phyloP scores from a whole-genome alignment of 2,329 filamentous ascomycete species.

The Colletotrichum musae region DNA sequence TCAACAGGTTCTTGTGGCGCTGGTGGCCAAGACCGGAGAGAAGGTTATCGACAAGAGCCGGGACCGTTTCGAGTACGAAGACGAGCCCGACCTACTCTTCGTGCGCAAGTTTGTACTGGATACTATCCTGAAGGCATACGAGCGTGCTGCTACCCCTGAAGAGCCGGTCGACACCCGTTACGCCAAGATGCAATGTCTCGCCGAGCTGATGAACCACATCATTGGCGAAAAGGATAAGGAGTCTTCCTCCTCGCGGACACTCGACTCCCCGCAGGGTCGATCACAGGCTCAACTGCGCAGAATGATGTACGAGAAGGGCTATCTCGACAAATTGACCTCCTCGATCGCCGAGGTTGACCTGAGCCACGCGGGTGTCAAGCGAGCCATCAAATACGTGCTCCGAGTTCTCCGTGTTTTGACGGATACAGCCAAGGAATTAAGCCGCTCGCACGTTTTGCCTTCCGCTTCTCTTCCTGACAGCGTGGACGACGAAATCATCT shows the following conservation, averaged over 20 bases:
- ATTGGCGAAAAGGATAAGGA: conserved; percentile 83
- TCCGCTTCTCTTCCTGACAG: conserved; percentile 74
- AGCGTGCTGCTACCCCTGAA: conserved; percentile 83
- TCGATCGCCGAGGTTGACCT: conserved; percentile 97
- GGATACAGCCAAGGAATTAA: conserved; percentile 87
- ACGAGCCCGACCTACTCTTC: conserved; percentile 88
- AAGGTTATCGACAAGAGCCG: conserved; percentile 71
- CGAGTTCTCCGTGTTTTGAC: conserved; percentile 90
- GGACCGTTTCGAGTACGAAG: conserved; percentile 76
- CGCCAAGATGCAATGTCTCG: conserved; percentile 86
- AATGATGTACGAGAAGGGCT: conserved; percentile 99
- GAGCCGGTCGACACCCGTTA: conserved; percentile 91
- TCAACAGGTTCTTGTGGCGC: conserved; percentile 85
- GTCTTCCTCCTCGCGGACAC: conserved; percentile 51
- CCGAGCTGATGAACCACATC: conserved; percentile 94
- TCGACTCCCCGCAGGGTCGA: conserved; percentile 55
- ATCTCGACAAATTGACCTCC: conserved; percentile 87
- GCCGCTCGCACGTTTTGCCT: conserved; percentile 83
- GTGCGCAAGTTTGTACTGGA: conserved; percentile 96
- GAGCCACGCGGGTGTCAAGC: conserved; percentile 92
- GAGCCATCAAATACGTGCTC: conserved; percentile 96
- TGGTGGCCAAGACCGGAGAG: conserved; percentile 91
- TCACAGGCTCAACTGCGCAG: conserved; percentile 90
- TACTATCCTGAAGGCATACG: conserved; percentile 91
- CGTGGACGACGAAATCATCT: conserved; percentile 90